Percentiles rank a stretch among this genome's conserved stretches.
These are phyloP conservation scores for Alternaria sp. DNA, from an alignment of 2,329 filamentous ascomycete genomes.

Conservation along the genomic window DNA sequence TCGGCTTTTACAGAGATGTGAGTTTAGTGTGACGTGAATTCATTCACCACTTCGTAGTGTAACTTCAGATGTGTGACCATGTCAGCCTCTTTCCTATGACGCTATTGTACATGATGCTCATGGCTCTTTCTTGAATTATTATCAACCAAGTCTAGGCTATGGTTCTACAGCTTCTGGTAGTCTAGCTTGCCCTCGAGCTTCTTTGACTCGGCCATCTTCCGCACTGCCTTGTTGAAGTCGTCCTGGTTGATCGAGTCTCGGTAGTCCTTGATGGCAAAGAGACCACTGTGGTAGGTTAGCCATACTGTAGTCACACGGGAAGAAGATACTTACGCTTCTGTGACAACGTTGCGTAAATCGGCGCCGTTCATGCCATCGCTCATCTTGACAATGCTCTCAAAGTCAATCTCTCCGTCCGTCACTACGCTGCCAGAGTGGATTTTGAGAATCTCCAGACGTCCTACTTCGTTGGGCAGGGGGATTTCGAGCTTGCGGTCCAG, in stretches of 20 bases:
- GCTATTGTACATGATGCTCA: constrained; percentile 18
- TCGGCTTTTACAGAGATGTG: neutral
- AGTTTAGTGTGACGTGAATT: neutral
- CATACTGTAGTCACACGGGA: neutral
- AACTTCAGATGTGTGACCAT: neutral
- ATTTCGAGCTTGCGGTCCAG: constrained; percentile 99
- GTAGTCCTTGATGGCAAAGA: constrained; percentile 99
- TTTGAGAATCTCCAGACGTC: constrained; percentile 95
- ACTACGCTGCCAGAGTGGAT: constrained; percentile 90
- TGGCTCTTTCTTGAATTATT: constrained; percentile 27
- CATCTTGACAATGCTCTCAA: constrained; percentile 99
- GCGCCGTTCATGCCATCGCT: constrained; percentile 97
- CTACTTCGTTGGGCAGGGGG: constrained; percentile 94
- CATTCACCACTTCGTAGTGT: neutral
- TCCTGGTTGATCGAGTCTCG: constrained; percentile 96
- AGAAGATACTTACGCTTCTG: constrained; percentile 81
- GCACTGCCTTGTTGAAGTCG: constrained; percentile 98
- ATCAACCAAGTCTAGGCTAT: neutral
- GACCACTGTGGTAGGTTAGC: constrained; percentile 66
- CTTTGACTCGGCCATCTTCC: constrained; percentile 97
- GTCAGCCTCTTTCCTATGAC: neutral
- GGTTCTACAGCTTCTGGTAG: constrained; percentile 85
- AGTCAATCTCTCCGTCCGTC: constrained; percentile 94
- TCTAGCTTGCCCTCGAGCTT: constrained; percentile 98
- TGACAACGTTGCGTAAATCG: constrained; percentile 96